Base-by-base conservation (phyloP, 306 rosid genomes). In the Cicer pinnatifidum region DNA sequence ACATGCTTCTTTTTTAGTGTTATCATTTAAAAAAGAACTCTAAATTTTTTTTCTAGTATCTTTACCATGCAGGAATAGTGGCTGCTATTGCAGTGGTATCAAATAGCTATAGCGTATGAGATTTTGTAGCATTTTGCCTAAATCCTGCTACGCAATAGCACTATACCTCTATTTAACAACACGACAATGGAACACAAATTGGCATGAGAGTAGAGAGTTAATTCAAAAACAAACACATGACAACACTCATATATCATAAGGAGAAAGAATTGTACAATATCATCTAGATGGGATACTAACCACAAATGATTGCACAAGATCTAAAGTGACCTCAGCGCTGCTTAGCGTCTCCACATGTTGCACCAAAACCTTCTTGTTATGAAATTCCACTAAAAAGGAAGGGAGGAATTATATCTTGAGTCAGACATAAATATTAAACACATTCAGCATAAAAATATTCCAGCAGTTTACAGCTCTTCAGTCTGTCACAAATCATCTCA, bases 301-400 rank as follows among this genome's bases (percentile, higher is more conserved):
- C 92, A 89, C 85, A 37, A 87, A 84, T 8, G 86, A 85, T 61
- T 88, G 93, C 54, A 94, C 90, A 60, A 87, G 50, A 60, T 86
- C 93, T 75, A 83, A 40, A 52, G 88, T 81, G 56, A 82, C 86
- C 71, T 85, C 88, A 44, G 86, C 72, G 87, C 85, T 82, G 85
- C 72, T 79, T 38, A 87, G 65, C 60, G 99, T 94, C 85, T 94
- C 92, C 50, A 94, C 89, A 78, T 85, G 99, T 82, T 76, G 96
- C 46, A 94, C 85, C 41, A 93, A 82, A 69, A 93, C 86, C 87
- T 91, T 93, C 86, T 86, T 89, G 74, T 80, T 82, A 70, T 82
- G 86, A 61, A 83, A 74, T 54, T 86, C 87, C 78, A 67, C 97
- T 87, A 11, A 67, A 65, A 61, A 75, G 76, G 69, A 77, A 67